Percentiles rank a stretch among this genome's conserved stretches.
These are phyloP conservation scores for Dactylellina haptotyla DNA, from an alignment of 2,329 filamentous ascomycete species.

Conservation along the genomic window DNA sequence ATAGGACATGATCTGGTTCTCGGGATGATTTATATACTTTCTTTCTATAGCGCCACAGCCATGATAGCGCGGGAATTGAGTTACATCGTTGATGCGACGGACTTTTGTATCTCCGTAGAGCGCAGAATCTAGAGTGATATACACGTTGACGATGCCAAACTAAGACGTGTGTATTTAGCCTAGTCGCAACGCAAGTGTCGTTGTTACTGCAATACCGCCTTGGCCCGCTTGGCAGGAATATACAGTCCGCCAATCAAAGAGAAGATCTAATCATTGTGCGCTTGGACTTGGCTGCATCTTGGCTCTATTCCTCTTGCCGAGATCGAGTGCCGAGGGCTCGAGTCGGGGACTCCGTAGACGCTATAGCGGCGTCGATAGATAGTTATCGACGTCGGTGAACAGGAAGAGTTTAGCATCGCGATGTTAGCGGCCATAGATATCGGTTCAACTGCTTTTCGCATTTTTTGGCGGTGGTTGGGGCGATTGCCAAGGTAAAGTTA, in stretches of 20 bases:
- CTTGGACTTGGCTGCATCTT: constrained; percentile 14
- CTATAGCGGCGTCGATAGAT: not conserved
- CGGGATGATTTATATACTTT: not conserved
- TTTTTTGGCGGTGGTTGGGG: too few species aligned
- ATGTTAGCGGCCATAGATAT: not conserved
- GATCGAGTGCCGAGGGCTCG: constrained; percentile 1
- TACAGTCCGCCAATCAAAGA: constrained; percentile 17
- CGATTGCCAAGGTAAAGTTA: too few species aligned
- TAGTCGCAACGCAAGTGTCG: constrained; percentile 7
- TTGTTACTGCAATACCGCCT: constrained; percentile 12
- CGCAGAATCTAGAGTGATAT: not conserved
- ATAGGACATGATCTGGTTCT: not conserved
- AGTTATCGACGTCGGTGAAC: not conserved
- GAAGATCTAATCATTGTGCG: not conserved
- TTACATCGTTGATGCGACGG: constrained; percentile 3
- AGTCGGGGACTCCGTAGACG: not conserved
- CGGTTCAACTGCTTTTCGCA: too few species aligned
- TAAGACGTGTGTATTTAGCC: constrained; percentile 28
- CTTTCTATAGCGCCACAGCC: not conserved
- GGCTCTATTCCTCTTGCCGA: constrained; percentile 1
- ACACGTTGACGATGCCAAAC: not conserved
- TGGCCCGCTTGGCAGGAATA: constrained; percentile 53
- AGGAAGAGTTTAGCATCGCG: not conserved
- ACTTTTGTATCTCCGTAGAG: constrained; percentile 41
- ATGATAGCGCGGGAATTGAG: not conserved